Base-by-base conservation (phyloP, 768 basidiomycete genomes). In the Leccinum fibrillosum region DNA sequence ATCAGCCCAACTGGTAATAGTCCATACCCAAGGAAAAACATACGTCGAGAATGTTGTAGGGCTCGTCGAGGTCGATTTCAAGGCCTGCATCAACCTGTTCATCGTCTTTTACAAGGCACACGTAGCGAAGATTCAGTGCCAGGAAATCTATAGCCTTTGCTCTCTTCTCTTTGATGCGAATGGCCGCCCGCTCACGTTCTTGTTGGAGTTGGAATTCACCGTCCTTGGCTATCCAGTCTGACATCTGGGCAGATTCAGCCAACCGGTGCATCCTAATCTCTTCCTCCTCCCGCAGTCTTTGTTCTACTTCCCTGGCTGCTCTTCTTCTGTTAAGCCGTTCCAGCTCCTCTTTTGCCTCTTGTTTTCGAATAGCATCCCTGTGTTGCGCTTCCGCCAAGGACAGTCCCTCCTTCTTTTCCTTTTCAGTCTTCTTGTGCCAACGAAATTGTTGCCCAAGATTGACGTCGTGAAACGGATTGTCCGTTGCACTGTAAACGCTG, bases 121-220 rank as follows among this genome's bases (percentile, higher is more conserved):
- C 90, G 74, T 98, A 98, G 61, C 92, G 88, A 59, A 99, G 81
- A 71, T 99, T 99, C 67, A 99, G 83, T 49, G 95, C 93, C 61
- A 99, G 75, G 74, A 96, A 98, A 71, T 99, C 97, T 64, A 99
- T 88, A n/a, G 97, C 97, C 70, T 98, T 98, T 2, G 97, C 97
- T 54, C 97, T 79, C 74, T 95, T 94, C 75, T 98, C 97, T 70
- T 91, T 88, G 67, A 98, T 88, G 53, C 97, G 84, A 67, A 99
- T 98, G 53, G 91, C 86, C 23, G 97, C 97, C 62, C 97, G 82
- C 63, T 81, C 79, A 57, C 91, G 82, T 65, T 97, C 93, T 74
- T 99, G 97, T 60, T 97, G 92, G 51, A 99, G 81, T 72, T 98
- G 94, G 72, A 98, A 99, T 62, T 94, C 92, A 50, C 93, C 96